phyloP scores from a whole-genome alignment of 2,329 filamentous ascomycete genomes.

The Arthroderma sp. region DNA sequence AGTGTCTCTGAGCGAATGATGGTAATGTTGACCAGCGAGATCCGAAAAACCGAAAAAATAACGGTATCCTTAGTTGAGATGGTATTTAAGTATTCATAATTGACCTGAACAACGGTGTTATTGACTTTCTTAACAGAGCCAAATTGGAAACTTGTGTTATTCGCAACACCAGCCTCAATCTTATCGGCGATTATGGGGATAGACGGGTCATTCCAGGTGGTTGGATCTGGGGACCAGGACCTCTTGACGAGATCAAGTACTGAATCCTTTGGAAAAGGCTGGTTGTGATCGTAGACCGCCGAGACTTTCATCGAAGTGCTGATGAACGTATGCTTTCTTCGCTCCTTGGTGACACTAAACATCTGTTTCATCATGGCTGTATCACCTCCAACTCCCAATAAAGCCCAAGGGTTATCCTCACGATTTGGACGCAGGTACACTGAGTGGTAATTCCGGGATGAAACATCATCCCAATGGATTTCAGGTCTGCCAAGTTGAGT shows the following conservation, averaged over 20 bases:
- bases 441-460: conserved; percentile 6
- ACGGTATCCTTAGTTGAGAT: conserved; percentile 3
- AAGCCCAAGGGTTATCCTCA: conserved; percentile 11
- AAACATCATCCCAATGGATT: conserved; percentile 12
- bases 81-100: conserved; percentile 10
- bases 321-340: conserved; percentile 10
- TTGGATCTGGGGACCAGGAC: conserved; percentile 10
- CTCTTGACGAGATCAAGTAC: conserved; percentile 11
- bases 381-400: conserved; percentile 8
- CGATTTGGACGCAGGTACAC: conserved; percentile 9
- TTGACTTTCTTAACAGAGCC: conserved; percentile 4
- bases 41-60: conserved; percentile 8
- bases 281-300: conserved; percentile 8
- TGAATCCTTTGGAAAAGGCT: conserved; percentile 7
- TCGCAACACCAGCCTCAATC: conserved; percentile 2
- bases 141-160: conserved; percentile 9
- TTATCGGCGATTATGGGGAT: conserved; percentile 9
- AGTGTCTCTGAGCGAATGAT: conserved; percentile 12
- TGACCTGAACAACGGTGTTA: conserved; percentile 9
- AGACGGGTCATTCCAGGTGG: conserved; percentile 5
- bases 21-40: conserved; percentile 11
- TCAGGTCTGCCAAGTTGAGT: conserved; percentile 9
- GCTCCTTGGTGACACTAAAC: conserved; percentile 11
- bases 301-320: conserved; percentile 7
- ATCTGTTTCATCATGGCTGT: conserved; percentile 12